These are phyloP conservation scores for Aspergillaceae sp. DNA, from an alignment of 2,329 filamentous ascomycete species.

Conservation along the genomic window DNA sequence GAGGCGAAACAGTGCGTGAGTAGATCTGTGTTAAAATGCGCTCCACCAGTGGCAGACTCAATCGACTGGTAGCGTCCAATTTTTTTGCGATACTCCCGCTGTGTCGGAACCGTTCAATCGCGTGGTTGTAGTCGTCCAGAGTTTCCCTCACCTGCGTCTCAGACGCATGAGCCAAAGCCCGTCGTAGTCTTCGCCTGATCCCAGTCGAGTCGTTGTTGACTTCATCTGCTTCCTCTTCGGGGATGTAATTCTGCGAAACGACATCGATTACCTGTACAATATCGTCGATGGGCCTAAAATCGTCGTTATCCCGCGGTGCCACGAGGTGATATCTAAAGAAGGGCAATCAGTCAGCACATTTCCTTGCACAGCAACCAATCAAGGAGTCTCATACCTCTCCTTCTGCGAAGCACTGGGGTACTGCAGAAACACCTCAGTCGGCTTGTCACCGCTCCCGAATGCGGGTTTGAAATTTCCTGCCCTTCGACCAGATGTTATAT, in stretches of 20 bases:
- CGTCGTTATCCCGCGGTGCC: conserved; percentile 68
- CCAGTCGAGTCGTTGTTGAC: conserved; percentile 67
- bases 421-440: conserved; percentile 57
- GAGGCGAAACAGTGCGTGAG: conserved; percentile 81
- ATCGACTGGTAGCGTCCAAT: conserved; percentile 57
- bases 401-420: conserved; percentile 68
- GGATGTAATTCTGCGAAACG: conserved; percentile 69
- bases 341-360: conserved; percentile 14
- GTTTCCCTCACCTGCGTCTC: conserved; percentile 64
- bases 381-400: conserved; percentile 49
- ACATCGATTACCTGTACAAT: conserved; percentile 62
- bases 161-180: conserved; percentile 60
- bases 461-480: conserved; percentile 45
- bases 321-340: conserved; percentile 59
- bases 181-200: conserved; percentile 66
- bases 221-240: conserved; percentile 55
- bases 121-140: conserved; percentile 67
- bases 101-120: conserved; percentile 56
- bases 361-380: not conserved
- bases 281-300: conserved; percentile 58
- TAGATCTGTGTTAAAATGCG: conserved; percentile 84
- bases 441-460: conserved; percentile 38
- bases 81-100: conserved; percentile 65
- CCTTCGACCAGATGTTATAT: conserved; percentile 39
- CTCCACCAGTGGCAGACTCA: conserved; percentile 65